phyloP scores from a whole-genome alignment of 169 alveolate genomes.

The Cryptosporidium canis region DNA sequence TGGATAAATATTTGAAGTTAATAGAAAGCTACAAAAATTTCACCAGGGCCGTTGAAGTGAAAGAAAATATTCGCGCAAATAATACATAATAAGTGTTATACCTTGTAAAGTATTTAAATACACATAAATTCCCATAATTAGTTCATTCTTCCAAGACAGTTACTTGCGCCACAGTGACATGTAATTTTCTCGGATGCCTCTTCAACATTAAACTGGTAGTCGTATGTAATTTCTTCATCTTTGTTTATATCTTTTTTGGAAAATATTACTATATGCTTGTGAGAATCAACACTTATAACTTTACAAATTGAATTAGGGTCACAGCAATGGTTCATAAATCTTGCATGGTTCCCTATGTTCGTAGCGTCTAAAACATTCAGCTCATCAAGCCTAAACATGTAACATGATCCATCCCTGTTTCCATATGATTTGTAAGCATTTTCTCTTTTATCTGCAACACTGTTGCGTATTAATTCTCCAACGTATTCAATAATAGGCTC shows the following conservation, averaged over 20 bases:
- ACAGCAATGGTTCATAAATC: constrained; percentile 97
- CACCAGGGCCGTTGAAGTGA: not conserved
- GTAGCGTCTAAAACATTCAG: constrained; percentile 96
- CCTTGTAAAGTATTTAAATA: no score
- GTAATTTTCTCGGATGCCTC: constrained; percentile 85
- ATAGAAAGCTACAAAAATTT: constrained; percentile 18
- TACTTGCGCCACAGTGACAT: constrained; percentile 90
- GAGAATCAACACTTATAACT: constrained; percentile 84
- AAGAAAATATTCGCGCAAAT: constrained; percentile 40
- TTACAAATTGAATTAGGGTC: constrained; percentile 92
- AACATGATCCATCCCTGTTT: constrained; percentile 90
- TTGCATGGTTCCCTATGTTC: constrained; percentile 92
- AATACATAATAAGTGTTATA: no score
- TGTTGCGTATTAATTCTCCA: constrained; percentile 91
- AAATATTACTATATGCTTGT: constrained; percentile 93
- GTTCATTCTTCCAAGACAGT: constrained; percentile 91
- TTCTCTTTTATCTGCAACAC: constrained; percentile 90
- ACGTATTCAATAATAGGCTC: constrained; percentile 95
- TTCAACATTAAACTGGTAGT: constrained; percentile 91
- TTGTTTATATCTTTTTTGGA: constrained; percentile 91
- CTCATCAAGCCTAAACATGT: constrained; percentile 93
- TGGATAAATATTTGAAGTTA: constrained; percentile 3
- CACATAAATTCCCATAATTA: constrained; percentile 27
- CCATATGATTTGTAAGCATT: constrained; percentile 84
- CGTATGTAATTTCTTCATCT: constrained; percentile 97